phyloP scores from a whole-genome alignment of 306 rosid species.

The Gastrolobium villosum region DNA sequence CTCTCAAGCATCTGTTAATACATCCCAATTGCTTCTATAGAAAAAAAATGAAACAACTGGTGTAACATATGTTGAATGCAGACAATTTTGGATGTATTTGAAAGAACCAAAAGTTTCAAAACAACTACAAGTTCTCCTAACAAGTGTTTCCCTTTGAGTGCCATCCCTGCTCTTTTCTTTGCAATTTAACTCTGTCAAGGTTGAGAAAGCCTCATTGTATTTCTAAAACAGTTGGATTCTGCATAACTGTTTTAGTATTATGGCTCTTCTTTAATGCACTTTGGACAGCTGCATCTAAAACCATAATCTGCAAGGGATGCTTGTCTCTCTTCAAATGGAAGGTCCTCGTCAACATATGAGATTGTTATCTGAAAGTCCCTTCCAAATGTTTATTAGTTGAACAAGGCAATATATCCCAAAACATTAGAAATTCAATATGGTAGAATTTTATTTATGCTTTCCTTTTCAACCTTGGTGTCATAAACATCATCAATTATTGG shows the following conservation, averaged over 20 bases:
- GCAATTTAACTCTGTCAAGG: conserved; percentile 26
- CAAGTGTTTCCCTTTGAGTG: not conserved
- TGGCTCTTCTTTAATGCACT: conserved; percentile 69
- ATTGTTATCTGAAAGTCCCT: conserved; percentile 79
- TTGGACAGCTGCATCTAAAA: conserved; percentile 77
- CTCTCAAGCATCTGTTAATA: not conserved
- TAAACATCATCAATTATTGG: conserved; percentile 15
- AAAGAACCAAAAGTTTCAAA: conserved; percentile 18
- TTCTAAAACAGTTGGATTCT: not conserved
- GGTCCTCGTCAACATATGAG: conserved; percentile 92
- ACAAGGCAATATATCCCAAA: conserved; percentile 28
- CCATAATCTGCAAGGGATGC: conserved; percentile 93
- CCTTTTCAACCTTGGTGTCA: conserved; percentile 22
- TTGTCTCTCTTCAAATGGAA: conserved; percentile 74
- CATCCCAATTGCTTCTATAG: conserved; percentile 10
- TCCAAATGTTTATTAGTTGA: conserved; percentile 39
- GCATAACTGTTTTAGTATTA: conserved; percentile 32
- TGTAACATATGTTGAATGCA: conserved; percentile 1
- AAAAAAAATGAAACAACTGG: conserved; percentile 19
- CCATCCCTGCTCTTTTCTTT: conserved; percentile 20
- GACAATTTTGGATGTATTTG: not conserved
- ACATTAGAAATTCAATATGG: conserved; percentile 1
- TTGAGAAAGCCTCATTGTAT: conserved; percentile 31
- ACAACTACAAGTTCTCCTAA: not conserved
- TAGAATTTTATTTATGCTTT: conserved; percentile 15